phyloP scores from a whole-genome alignment of 2,329 filamentous ascomycete species.

The Zasmidium angulare region DNA sequence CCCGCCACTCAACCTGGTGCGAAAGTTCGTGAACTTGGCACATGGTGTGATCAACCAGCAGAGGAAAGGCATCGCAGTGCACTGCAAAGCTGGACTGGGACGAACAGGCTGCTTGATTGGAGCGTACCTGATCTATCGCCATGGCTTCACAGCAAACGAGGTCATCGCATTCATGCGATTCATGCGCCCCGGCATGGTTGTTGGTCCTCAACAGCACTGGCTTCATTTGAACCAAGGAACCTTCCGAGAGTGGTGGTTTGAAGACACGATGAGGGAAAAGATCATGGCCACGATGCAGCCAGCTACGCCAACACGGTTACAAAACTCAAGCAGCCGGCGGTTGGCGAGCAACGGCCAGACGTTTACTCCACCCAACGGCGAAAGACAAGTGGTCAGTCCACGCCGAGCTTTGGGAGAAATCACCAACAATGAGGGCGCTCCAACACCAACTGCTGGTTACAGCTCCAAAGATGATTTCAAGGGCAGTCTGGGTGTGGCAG shows the following conservation, averaged over 20 bases:
- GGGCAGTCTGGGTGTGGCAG: conserved; percentile 63
- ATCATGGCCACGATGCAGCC: conserved; percentile 61
- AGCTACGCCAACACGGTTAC: conserved; percentile 55
- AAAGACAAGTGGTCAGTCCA: conserved; percentile 54
- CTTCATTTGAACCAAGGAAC: conserved; percentile 93
- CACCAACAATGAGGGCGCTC: conserved; percentile 69
- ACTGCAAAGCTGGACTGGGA: conserved; percentile 96
- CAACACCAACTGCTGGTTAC: conserved; percentile 37
- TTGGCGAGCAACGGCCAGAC: conserved; percentile 66
- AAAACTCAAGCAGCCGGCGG: conserved; percentile 48
- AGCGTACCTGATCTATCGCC: conserved; percentile 94
- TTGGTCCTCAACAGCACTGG: conserved; percentile 98
- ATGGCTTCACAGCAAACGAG: conserved; percentile 89
- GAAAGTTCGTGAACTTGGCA: conserved; percentile 90
- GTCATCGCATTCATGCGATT: conserved; percentile 95
- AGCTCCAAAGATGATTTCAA: conserved; percentile 29
- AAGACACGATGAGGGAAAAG: conserved; percentile 77
- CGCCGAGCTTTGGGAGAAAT: conserved; percentile 88
- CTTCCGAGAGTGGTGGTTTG: conserved; percentile 97
- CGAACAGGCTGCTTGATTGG: conserved; percentile 95
- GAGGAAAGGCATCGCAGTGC: conserved; percentile 91
- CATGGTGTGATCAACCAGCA: conserved; percentile 91
- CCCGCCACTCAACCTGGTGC: conserved; percentile 81
- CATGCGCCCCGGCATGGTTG: conserved; percentile 98
- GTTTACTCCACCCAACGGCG: conserved; percentile 81